Evolutionary conservation across 345 rosid species (phyloP).

Genomic region (Zanthoxylum bungeanum): DNA sequence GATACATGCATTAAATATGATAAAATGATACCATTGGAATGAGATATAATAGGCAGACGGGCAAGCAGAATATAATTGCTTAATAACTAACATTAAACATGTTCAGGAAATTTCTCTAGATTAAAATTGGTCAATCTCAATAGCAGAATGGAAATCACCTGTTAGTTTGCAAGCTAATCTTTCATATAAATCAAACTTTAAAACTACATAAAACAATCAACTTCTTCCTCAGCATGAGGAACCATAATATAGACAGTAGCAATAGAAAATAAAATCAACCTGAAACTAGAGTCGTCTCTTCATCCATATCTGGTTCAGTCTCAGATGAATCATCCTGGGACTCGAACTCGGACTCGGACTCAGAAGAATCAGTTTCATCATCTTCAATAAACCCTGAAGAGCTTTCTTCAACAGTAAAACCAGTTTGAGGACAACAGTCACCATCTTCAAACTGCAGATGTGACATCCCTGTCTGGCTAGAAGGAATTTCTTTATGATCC

Average conservation of each 20-base stretch:
- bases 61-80: background rate
- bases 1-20: background rate
- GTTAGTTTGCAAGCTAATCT: background rate
- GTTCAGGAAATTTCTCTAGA: background rate
- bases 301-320: conserved; percentile 78
- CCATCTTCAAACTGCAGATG: conserved; percentile 42
- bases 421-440: conserved; percentile 37
- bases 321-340: conserved; percentile 75
- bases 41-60: background rate
- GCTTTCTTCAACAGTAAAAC: conserved; percentile 42
- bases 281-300: conserved; percentile 60
- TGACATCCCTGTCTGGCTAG: conserved; percentile 39
- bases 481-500: conserved; percentile 52
- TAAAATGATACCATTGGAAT: background rate
- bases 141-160: background rate
- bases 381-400: conserved; percentile 55
- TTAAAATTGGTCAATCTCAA: conserved; percentile 1
- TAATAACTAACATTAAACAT: background rate
- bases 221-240: background rate
- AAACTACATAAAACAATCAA: conserved; percentile 10
- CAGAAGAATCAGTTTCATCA: conserved; percentile 55
- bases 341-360: conserved; percentile 41
- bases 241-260: conserved; percentile 1
- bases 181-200: conserved; percentile 3
- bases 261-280: conserved; percentile 25